Percentiles rank a stretch among this genome's conserved stretches.
Evolutionary conservation across 2,329 filamentous ascomycete genomes (phyloP).

Genomic region (Neofusicoccum cordaticola): DNA sequence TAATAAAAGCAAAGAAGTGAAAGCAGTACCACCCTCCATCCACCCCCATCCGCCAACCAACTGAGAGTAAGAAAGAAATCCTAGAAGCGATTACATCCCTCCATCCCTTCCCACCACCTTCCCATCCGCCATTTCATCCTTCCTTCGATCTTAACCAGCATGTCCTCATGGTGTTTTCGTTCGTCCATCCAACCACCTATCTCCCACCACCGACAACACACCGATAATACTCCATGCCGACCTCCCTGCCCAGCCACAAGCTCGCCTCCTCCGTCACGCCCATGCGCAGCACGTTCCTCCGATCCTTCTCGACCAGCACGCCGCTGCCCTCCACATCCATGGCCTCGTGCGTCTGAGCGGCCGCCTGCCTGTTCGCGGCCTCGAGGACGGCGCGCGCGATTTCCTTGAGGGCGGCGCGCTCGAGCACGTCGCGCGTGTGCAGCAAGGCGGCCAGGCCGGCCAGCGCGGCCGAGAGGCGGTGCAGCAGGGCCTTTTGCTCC

Average conservation of each 20-base stretch:
- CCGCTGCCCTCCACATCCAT: not conserved
- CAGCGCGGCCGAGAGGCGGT: conserved; percentile 35
- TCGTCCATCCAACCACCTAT: not conserved
- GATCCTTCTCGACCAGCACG: not conserved
- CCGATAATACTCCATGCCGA: conserved; percentile 67
- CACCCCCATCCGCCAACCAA: not conserved
- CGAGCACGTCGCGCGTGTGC: conserved; percentile 46
- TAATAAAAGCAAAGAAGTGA: not conserved
- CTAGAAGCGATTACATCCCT: too few species aligned
- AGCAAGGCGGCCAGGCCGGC: conserved; percentile 40
- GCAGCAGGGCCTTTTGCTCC: conserved; percentile 22
- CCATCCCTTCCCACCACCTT: too few species aligned
- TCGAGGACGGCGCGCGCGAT: conserved; percentile 59
- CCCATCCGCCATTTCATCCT: not conserved
- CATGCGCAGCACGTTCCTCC: not conserved
- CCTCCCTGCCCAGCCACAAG: conserved; percentile 66
- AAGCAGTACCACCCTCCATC: not conserved
- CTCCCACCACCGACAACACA: conserved; percentile 53
- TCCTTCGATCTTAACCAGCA: not conserved
- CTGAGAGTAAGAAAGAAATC: too few species aligned
- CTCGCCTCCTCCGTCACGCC: conserved; percentile 29
- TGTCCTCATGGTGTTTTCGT: not conserved
- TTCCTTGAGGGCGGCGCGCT: conserved; percentile 72
- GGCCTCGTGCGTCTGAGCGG: not conserved
- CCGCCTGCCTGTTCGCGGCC: not conserved